Conservation (phyloP, 1,284 basidiomycete species). For the Exobasidium cylindrosporum region DNA sequence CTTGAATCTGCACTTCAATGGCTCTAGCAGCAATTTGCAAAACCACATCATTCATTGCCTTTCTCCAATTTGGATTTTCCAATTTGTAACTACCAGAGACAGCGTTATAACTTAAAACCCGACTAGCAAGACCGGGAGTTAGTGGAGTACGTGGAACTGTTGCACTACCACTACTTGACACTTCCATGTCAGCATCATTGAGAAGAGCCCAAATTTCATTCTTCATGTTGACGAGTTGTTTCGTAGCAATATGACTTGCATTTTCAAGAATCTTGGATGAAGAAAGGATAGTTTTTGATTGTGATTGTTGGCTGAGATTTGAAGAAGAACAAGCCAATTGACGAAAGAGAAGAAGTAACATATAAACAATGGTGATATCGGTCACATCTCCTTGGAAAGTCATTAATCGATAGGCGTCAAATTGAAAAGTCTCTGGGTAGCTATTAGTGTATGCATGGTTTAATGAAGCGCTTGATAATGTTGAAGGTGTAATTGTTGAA, state of each 20-base stretch:
- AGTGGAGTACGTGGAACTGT: conserved; percentile 6
- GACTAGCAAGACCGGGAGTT: conserved; percentile 8
- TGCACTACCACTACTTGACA: conserved; percentile 16
- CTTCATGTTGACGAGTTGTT: conserved; percentile 57
- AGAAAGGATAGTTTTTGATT: not conserved
- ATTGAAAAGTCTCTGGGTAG: conserved; percentile 70
- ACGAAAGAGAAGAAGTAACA: conserved; percentile 75
- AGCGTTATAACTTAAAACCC: conserved; percentile 14
- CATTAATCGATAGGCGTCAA: conserved; percentile 73
- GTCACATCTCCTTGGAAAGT: conserved; percentile 70
- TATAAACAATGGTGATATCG: conserved; percentile 73
- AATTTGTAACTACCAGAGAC: conserved; percentile 48
- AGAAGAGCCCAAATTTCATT: conserved; percentile 73
- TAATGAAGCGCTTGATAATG: conserved; percentile 27
- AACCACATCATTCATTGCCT: conserved; percentile 64
- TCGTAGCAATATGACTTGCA: conserved; percentile 24
- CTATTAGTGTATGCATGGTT: conserved; percentile 34
- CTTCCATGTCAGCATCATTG: conserved; percentile 58
- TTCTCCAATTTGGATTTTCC: conserved; percentile 60
- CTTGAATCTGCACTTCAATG: conserved; percentile 27
- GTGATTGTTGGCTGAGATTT: conserved; percentile 57
- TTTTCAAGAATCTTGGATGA: conserved; percentile 16
- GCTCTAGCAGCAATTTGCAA: conserved; percentile 68
- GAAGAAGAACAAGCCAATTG: conserved; percentile 63
- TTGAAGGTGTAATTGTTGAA: conserved; percentile 58